Conservation (phyloP, 2,329 filamentous ascomycete genomes). For the Zymoseptoria crescenta region DNA sequence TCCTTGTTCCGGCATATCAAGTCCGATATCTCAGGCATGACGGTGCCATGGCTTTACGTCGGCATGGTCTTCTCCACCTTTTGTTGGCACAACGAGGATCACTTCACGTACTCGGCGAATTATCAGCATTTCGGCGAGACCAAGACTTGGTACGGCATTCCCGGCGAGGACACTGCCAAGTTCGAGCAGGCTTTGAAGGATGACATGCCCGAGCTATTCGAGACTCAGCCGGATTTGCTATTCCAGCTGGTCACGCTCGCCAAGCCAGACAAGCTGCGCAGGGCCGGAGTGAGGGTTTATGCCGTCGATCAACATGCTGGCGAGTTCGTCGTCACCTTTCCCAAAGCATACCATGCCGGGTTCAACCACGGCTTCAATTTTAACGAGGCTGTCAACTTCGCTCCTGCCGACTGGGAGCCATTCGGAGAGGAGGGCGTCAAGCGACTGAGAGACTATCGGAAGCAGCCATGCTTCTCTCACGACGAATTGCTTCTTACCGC, state of each 20-base stretch:
- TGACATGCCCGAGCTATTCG: slow-evolving; percentile 91
- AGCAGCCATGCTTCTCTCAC: slow-evolving; percentile 94
- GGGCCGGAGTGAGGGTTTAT: slow-evolving; percentile 86
- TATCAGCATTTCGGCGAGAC: slow-evolving; percentile 98
- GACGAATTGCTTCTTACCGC: slow-evolving; percentile 91
- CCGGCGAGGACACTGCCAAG: slow-evolving; percentile 83
- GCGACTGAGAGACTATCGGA: slow-evolving; percentile 74
- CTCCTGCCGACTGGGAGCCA: slow-evolving; percentile 89
- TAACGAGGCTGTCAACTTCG: slow-evolving; percentile 98
- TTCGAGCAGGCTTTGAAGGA: slow-evolving; percentile 94
- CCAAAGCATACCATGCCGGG: slow-evolving; percentile 92
- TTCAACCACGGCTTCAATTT: slow-evolving; percentile 99
- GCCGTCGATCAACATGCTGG: slow-evolving; percentile 93
- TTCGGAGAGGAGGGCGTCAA: slow-evolving; percentile 81
- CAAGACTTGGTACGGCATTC: slow-evolving; percentile 99
- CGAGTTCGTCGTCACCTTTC: slow-evolving; percentile 93
- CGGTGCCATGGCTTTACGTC: slow-evolving; percentile 96
- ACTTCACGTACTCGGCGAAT: slow-evolving; percentile 95
- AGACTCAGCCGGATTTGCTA: slow-evolving; percentile 89
- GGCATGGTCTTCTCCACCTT: slow-evolving; percentile 99
- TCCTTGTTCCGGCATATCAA: slow-evolving; percentile 97
- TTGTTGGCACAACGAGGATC: slow-evolving; percentile 98
- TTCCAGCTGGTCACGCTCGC: slow-evolving; percentile 97
- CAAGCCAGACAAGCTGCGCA: slow-evolving; percentile 84
- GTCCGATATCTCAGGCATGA: slow-evolving; percentile 97